A percentile compares a stretch with the other conserved stretches of the same genome.
Conservation (phyloP, 176 grass and related monocot genomes). For the Tillandsia leiboldiana region DNA sequence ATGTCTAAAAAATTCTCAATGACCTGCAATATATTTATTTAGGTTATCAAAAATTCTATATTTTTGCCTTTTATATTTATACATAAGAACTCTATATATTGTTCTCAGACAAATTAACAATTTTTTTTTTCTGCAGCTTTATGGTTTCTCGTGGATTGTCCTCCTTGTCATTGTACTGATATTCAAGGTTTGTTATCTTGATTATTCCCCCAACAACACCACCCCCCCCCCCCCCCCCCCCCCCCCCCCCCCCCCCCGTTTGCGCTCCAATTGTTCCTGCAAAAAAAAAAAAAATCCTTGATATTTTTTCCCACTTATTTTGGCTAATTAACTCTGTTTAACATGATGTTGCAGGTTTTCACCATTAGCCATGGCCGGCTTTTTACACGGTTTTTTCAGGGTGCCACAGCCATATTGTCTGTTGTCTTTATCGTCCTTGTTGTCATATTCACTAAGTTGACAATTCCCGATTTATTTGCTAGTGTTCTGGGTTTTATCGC, state of each 20-base stretch:
- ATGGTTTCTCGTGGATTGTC: conserved; percentile 90
- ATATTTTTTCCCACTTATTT: neutral
- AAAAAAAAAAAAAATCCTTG: neutral
- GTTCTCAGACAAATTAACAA: too few species aligned
- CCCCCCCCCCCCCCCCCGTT: too few species aligned
- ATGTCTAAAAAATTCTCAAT: too few species aligned
- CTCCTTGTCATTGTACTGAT: conserved; percentile 64
- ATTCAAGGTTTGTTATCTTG: conserved; percentile 61
- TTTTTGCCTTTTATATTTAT: too few species aligned
- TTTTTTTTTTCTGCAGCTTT: conserved; percentile 46
- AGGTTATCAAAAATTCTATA: too few species aligned
- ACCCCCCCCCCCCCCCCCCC: too few species aligned
- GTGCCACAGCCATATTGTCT: conserved; percentile 53
- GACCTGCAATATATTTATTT: too few species aligned
- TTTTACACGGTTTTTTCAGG: conserved; percentile 73
- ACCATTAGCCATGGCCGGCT: conserved; percentile 69
- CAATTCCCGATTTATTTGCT: conserved; percentile 86
- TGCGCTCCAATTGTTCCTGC: too few species aligned
- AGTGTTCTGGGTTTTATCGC: conserved; percentile 77
- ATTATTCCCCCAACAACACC: neutral
- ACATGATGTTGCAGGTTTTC: conserved; percentile 41
- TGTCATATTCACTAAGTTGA: conserved; percentile 46
- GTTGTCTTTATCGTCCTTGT: conserved; percentile 57
- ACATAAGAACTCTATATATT: too few species aligned
- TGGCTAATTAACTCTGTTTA: neutral